These are phyloP conservation scores for Penicillium lividum DNA, from an alignment of 495 filamentous ascomycete species.

Conservation along the genomic window DNA sequence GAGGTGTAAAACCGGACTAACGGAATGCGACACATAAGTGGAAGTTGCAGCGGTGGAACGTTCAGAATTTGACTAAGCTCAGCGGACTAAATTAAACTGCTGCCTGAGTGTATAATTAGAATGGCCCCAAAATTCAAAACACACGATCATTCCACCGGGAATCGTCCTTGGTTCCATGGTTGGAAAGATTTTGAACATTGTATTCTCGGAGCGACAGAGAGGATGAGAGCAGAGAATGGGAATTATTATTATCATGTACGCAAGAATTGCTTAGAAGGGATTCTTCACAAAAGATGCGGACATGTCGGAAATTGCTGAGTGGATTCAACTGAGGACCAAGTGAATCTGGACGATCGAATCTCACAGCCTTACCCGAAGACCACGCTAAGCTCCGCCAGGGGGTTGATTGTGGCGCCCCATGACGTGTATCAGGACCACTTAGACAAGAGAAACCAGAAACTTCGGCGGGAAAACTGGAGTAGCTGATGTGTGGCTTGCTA, in stretches of 20 bases:
- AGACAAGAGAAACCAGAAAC: neutral
- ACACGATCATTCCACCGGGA: neutral
- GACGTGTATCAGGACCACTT: constrained; percentile 3
- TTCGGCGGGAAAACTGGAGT: neutral
- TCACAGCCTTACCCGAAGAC: constrained; percentile 3
- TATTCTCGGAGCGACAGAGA: no score
- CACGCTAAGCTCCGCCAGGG: constrained; percentile 3
- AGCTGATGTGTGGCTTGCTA: neutral
- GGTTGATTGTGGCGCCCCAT: neutral
- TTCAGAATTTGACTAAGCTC: neutral
- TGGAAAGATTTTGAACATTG: neutral
- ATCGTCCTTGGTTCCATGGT: neutral
- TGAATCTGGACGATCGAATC: constrained; percentile 1
- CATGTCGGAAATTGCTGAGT: neutral
- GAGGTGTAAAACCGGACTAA: neutral
- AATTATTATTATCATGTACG: neutral
- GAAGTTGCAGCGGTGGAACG: neutral
- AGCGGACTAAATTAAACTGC: neutral
- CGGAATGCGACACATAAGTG: neutral
- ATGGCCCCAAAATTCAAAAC: neutral
- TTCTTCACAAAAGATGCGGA: neutral
- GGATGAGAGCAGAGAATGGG: no score
- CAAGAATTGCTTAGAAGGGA: neutral
- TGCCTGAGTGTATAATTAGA: neutral
- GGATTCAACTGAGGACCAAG: neutral